Evolutionary conservation across 106 monocot species (phyloP).

Genomic region (Gastrodia elata): DNA sequence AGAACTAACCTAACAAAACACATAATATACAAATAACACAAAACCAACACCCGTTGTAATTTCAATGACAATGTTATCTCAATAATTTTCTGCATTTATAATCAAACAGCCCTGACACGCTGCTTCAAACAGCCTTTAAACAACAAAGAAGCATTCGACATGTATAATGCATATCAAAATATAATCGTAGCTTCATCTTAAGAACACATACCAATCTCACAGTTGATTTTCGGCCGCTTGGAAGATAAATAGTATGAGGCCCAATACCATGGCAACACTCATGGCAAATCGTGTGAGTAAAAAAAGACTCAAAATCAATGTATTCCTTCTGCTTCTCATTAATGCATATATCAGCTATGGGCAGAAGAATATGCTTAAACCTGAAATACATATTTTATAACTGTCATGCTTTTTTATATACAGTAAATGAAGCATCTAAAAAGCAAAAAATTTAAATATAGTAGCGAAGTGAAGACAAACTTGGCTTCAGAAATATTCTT

Average conservation of each 20-base stretch:
- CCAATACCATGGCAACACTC: conserved; percentile 99
- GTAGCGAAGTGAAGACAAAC: conserved; percentile 29
- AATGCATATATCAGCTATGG: conserved; percentile 83
- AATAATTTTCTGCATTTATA: no score
- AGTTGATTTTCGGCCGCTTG: conserved; percentile 82
- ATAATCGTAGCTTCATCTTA: neutral
- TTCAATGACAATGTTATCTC: no score
- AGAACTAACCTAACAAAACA: no score
- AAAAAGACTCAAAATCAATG: conserved; percentile 91
- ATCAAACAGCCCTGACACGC: no score
- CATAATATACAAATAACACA: no score
- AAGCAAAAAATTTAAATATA: neutral
- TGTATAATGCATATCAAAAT: neutral
- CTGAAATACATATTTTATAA: conserved; percentile 23
- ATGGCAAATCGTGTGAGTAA: conserved; percentile 88
- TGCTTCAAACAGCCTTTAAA: neutral
- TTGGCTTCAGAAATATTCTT: conserved; percentile 96
- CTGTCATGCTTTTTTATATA: neutral
- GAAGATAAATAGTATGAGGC: conserved; percentile 82
- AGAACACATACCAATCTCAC: conserved; percentile 61
- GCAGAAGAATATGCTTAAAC: conserved; percentile 89
- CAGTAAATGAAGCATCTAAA: neutral
- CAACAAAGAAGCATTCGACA: neutral
- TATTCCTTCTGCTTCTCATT: conserved; percentile 55
- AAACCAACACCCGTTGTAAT: no score